A percentile compares a stretch with the other conserved stretches of the same genome.
These are phyloP conservation scores for Wickerhamiella dianesei DNA, from an alignment of 805 yeast species.

Conservation along the genomic window DNA sequence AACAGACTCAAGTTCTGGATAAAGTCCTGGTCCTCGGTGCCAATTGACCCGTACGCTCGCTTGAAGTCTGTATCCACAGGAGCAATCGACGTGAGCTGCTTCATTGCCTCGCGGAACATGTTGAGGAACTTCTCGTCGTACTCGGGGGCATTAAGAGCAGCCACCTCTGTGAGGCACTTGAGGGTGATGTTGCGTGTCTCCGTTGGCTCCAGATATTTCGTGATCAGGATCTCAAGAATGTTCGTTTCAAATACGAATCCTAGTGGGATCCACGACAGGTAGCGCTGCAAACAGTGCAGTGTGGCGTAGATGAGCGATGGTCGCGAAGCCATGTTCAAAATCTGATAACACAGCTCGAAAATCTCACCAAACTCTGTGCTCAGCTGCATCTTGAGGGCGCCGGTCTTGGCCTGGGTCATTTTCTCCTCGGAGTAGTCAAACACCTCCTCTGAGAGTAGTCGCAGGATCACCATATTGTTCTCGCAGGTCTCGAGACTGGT, in stretches of 20 bases:
- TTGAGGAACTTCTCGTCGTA: slow-evolving; percentile 44
- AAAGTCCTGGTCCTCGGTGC: slow-evolving; percentile 78
- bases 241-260: slow-evolving; percentile 84
- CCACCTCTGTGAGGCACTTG: slow-evolving; percentile 86
- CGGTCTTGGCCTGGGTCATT: slow-evolving; percentile 91
- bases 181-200: slow-evolving; percentile 75
- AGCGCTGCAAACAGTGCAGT: slow-evolving; percentile 64
- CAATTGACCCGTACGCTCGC: slow-evolving; percentile 58
- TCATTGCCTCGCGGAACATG: slow-evolving; percentile 62
- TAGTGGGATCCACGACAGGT: slow-evolving; percentile 88
- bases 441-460: slow-evolving; percentile 84
- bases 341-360: slow-evolving; percentile 85
- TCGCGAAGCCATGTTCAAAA: slow-evolving; percentile 76
- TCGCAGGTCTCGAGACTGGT: slow-evolving; percentile 90
- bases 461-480: slow-evolving; percentile 87
- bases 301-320: slow-evolving; percentile 78
- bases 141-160: slow-evolving; percentile 46
- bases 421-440: slow-evolving; percentile 92
- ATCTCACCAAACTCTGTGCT: slow-evolving; percentile 84
- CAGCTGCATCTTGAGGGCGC: slow-evolving; percentile 68
- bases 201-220: slow-evolving; percentile 61
- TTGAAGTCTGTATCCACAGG: slow-evolving; percentile 64
- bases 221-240: slow-evolving; percentile 53
- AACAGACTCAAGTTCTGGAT: slow-evolving; percentile 92
- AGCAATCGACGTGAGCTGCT: slow-evolving; percentile 50